Percentiles rank a stretch among this genome's conserved stretches.
Conservation (phyloP, 257 asterid species). For the Datura wrightii region DNA sequence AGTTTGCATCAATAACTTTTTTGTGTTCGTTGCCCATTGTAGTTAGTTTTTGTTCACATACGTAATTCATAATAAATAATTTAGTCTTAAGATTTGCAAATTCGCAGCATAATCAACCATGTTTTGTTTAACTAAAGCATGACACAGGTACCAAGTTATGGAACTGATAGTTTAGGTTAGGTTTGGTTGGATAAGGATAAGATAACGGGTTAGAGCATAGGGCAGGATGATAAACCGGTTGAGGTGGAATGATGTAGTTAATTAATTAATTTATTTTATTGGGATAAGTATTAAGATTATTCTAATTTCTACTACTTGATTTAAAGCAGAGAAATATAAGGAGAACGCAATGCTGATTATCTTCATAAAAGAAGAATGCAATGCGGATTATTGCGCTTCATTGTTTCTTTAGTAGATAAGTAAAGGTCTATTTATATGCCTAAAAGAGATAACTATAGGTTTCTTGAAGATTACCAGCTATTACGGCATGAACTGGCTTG, state of each 20-base stretch:
- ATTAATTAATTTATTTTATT: background rate
- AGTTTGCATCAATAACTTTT: background rate
- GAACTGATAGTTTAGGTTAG: background rate
- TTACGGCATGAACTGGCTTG: background rate
- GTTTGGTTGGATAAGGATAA: conserved; percentile 18
- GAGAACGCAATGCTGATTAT: background rate
- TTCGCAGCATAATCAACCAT: background rate
- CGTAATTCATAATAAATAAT: background rate
- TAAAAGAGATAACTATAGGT: background rate
- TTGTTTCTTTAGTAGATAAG: background rate
- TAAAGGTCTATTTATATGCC: background rate
- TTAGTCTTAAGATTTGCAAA: background rate
- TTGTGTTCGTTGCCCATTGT: background rate
- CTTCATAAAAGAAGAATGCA: background rate
- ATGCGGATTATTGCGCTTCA: background rate
- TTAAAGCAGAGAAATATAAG: background rate
- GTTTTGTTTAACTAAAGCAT: background rate
- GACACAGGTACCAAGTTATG: background rate
- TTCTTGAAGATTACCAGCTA: background rate
- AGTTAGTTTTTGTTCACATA: background rate
- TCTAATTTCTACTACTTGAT: background rate
- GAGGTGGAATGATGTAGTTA: background rate
- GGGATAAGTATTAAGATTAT: background rate
- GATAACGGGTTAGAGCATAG: background rate
- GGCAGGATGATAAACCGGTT: background rate